Evolutionary conservation across 2,329 filamentous ascomycete genomes (phyloP), one percentile per base, ranked within the genome.

Genomic region (Cladosporium sp.): DNA sequence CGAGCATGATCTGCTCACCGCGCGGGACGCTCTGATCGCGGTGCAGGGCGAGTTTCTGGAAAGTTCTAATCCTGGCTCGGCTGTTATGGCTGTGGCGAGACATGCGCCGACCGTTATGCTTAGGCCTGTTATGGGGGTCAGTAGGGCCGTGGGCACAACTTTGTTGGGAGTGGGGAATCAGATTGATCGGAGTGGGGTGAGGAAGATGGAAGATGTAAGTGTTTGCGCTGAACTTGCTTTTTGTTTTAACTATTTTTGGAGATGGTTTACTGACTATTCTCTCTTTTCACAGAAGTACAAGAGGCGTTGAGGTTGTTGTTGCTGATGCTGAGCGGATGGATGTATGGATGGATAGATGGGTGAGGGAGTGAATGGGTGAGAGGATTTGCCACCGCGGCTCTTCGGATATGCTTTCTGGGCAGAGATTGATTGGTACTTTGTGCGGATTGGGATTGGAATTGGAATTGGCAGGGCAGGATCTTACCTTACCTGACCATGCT

Each of bases 81-180:
- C 87, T 1, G 88, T 89, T 12, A 83, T 76, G 61, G 91, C 86
- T 1, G 83, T 98, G 15, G 77, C 85, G 53, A 85, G 80, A 66
- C 82, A 88, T 59, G 90, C 91, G 25, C 93, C 93, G n/a, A 96
- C 91, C 0, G 88, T 97, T 16, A 86, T 98, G 45, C 81, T 98
- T 58, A 77, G 91, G 49, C 93, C 93, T 7, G 88, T 90, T 3
- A 89, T 97, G 60, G 94, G 92, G 0, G 88, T 90, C 7, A 89
- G 85, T 30, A 92, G 92, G 68, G 92, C 85, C 0, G 83, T 95
- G 43, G 88, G 90, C 7, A 88, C 94, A 72, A 89, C 92, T 32
- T 73, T 98, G 52, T 78, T 97, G 71, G 93, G 94, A 4, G 92
- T 91, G 12, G 94, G 89, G 0, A 98, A 98, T 67, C 83, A 87